Base-by-base conservation (phyloP, 306 rosid species). In the Calophaca sinica region DNA sequence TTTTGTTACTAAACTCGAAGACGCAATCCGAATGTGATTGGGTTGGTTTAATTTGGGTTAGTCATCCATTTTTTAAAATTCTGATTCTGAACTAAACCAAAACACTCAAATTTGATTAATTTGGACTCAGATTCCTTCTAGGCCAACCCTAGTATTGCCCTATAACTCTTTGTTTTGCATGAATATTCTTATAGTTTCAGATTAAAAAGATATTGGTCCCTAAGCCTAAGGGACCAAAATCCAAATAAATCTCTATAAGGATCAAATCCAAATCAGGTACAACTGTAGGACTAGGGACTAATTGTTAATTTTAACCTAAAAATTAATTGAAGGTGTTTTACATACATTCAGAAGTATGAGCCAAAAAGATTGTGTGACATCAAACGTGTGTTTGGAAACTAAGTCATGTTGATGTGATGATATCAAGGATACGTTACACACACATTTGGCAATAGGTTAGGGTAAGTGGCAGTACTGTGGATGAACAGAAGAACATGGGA, bases 231-330 rank as follows among this genome's bases (percentile, higher is more conserved):
- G 38, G 62, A 38, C 74, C 33, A 15, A 50, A 11, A 31, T 7
- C 10, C n/a, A n/a, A n/a, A n/a, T n/a, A n/a, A n/a, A n/a, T n/a
- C n/a, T n/a, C 41, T 28, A 44, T 3, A 45, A 66, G 42, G 59
- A 7, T 29, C n/a, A 48, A 49, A 49, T 49, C 33, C 61, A 50
- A 35, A 52, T 9, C 48, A 26, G 36, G 36, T 13, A 33, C 65
- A 29, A 55, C 38, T 4, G 39, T n/a, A 49, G 26, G 26, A 20
- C 26, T 20, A 0, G 39, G 5, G 41, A 35, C 35, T 33, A 67
- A 14, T 8, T 63, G 44, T 48, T 52, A 20, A 64, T 20, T 64
- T 64, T 32, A 49, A 48, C 26, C 72, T 28, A 70, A 5, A 29
- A 5, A 9, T 51, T 29, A 26, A 36, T n/a, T 13, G 51, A 36